Percentiles rank a stretch among this genome's conserved stretches.
These are phyloP conservation scores for Geranium rotundifolium DNA, from an alignment of 345 rosid genomes.

Conservation along the genomic window DNA sequence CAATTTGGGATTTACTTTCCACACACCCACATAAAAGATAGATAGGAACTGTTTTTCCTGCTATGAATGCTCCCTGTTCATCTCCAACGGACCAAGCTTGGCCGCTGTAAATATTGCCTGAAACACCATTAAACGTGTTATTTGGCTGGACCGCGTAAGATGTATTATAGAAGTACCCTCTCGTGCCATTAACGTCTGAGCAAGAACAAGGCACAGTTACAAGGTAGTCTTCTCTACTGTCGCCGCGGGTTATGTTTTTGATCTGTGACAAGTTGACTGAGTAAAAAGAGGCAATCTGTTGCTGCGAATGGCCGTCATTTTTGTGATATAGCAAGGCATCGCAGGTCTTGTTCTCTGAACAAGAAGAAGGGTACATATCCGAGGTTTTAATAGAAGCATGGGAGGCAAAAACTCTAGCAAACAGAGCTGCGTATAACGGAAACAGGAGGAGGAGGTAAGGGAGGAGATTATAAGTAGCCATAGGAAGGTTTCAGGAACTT, in stretches of 20 bases:
- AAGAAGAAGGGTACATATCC: conserved; percentile 15
- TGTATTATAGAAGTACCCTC: conserved; percentile 34
- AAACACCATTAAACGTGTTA: conserved; percentile 25
- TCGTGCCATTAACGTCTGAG: conserved; percentile 15
- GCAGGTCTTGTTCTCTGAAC: conserved; percentile 18
- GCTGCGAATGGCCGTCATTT: conserved; percentile 10
- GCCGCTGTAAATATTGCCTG: conserved; percentile 21
- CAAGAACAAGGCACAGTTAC: conserved; percentile 42
- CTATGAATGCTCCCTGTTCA: conserved; percentile 9
- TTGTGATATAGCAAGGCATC: conserved; percentile 33
- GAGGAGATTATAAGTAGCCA: conserved; percentile 14
- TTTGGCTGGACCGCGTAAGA: conserved; percentile 17
- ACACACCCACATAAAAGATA: conserved; percentile 44
- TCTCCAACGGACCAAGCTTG: conserved; percentile 32
- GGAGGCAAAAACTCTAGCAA: conserved; percentile 1
- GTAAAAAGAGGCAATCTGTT: conserved; percentile 30
- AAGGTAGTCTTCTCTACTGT: conserved; percentile 24
- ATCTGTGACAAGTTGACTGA: conserved; percentile 22
- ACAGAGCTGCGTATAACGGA: conserved; percentile 4
- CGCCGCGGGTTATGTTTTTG: conserved; percentile 10
- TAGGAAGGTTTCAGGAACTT: not conserved
- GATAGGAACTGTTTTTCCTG: conserved; percentile 14
- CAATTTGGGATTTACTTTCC: conserved; percentile 18
- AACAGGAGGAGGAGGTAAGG: conserved; percentile 8
- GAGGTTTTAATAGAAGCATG: not conserved